Evolutionary conservation across 257 asterid genomes (phyloP).

Genomic region (Ilex aquifolium): DNA sequence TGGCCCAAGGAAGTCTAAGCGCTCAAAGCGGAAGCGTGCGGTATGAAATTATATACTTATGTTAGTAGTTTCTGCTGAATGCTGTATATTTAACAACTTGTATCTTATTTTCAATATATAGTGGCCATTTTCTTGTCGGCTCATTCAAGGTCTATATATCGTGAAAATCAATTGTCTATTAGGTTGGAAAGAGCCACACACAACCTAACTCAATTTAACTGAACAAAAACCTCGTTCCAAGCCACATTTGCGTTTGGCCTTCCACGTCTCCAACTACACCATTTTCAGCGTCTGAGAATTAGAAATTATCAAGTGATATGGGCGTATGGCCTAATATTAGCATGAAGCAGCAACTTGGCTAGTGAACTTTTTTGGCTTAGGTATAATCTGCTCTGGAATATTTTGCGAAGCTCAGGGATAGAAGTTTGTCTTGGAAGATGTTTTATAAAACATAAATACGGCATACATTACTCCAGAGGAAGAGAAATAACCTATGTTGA

Average conservation of each 20-base stretch:
- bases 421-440: too few species aligned
- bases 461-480: too few species aligned
- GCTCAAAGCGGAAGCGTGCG: conserved; percentile 82
- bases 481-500: too few species aligned
- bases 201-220: background rate
- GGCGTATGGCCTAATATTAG: too few species aligned
- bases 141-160: conserved; percentile 25
- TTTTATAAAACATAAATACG: too few species aligned
- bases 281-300: background rate
- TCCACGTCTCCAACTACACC: background rate
- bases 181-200: background rate
- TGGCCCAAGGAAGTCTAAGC: conserved; percentile 75
- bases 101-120: conserved; percentile 27
- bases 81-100: conserved; percentile 36
- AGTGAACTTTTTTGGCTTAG: too few species aligned
- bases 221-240: too few species aligned
- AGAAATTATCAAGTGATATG: too few species aligned
- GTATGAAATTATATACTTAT: conserved; percentile 44
- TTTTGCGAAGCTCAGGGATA: too few species aligned
- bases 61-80: conserved; percentile 33
- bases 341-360: too few species aligned
- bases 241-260: background rate
- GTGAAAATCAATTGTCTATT: conserved; percentile 7
- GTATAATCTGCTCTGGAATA: too few species aligned
- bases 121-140: conserved; percentile 45